Conservation (phyloP, 345 rosid species). For the Syzygium aqueum region DNA sequence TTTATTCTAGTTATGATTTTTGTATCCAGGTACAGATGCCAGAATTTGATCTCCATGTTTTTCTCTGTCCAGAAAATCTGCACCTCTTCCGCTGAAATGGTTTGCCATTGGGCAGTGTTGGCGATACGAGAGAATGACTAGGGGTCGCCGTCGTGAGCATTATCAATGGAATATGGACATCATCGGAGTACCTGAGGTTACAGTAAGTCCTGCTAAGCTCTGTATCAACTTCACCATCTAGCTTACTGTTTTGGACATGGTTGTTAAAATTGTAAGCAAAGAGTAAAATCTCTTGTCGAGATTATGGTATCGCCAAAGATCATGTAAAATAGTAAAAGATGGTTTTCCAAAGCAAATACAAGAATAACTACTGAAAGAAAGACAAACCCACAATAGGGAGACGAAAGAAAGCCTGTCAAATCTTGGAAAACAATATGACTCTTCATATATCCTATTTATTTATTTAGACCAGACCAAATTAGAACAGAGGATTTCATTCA, state of each 20-base stretch:
- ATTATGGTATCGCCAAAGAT: background rate
- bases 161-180: slow-evolving; percentile 99
- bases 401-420: background rate
- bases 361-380: background rate
- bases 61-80: slow-evolving; percentile 84
- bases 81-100: slow-evolving; percentile 91
- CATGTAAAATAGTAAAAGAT: background rate
- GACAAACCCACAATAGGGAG: background rate
- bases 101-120: slow-evolving; percentile 95
- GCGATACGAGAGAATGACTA: slow-evolving; percentile 97
- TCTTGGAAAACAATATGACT: background rate
- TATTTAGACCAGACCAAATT: background rate
- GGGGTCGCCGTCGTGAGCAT: slow-evolving; percentile 95
- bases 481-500: background rate
- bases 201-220: slow-evolving; percentile 28
- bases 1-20: slow-evolving; percentile 21
- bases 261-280: background rate
- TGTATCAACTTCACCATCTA: background rate
- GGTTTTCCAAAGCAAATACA: background rate
- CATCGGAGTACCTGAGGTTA: slow-evolving; percentile 82
- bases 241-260: background rate
- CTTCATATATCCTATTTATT: background rate
- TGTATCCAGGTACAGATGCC: slow-evolving; percentile 53
- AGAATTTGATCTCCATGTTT: slow-evolving; percentile 51
- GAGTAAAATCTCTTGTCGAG: background rate